phyloP scores from a whole-genome alignment of 1,284 basidiomycete genomes.

The Microbotryum intermedium region DNA sequence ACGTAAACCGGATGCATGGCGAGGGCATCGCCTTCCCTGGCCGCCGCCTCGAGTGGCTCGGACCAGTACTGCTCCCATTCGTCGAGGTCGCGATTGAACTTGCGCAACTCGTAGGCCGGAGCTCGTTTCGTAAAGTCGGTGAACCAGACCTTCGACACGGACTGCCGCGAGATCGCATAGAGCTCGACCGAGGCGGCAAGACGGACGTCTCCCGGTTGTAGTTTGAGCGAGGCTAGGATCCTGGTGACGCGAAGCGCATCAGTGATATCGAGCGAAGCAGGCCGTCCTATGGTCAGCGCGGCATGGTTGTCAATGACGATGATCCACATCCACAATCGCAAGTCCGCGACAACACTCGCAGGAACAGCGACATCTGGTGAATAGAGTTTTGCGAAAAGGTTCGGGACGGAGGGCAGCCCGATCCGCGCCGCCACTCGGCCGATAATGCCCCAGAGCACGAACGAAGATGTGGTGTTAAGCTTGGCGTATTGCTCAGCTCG shows the following conservation, averaged over 20 bases:
- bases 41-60: constrained; percentile 10
- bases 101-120: constrained; percentile 15
- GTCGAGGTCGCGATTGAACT: constrained; percentile 18
- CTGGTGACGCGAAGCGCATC: constrained; percentile 12
- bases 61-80: constrained; percentile 20
- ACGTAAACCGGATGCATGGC: constrained; percentile 9
- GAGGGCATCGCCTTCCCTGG: constrained; percentile 6
- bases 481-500: constrained; percentile 8
- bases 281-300: constrained; percentile 22
- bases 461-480: background rate
- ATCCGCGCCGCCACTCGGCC: background rate
- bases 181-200: constrained; percentile 24
- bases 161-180: constrained; percentile 7
- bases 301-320: constrained; percentile 21
- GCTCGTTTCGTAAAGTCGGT: background rate
- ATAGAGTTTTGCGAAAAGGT: constrained; percentile 1
- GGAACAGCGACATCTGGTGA: background rate
- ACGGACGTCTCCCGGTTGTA: constrained; percentile 14
- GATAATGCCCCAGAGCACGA: background rate
- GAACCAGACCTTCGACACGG: background rate
- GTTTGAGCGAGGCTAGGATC: constrained; percentile 17
- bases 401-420: background rate
- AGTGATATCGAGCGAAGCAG: constrained; percentile 9
- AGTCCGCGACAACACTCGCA: background rate
- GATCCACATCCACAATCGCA: constrained; percentile 19